Base-by-base conservation (phyloP, 495 filamentous ascomycete species). In the Friedmanniomyces simplex region DNA sequence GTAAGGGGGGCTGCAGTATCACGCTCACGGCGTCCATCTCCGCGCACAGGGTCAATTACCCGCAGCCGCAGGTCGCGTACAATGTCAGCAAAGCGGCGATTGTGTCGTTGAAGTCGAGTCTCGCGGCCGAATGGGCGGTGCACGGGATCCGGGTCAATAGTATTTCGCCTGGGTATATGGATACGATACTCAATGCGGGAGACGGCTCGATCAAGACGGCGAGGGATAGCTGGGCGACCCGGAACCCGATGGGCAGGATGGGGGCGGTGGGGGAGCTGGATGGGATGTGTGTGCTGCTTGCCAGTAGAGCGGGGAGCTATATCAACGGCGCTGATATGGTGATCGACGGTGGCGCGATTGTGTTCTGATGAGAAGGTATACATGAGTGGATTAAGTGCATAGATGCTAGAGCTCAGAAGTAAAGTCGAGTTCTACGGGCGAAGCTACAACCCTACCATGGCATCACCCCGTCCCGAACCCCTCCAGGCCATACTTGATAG, bases 151-250 rank as follows among this genome's bases (percentile, higher is more conserved):
- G 84, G n/a, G 81, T 85, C 2, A 91, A 90, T 58, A 80, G 74
- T 25, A 74, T 91, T 14, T 80, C 74, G 24, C 86, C 87, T 0
- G 86, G 86, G 4, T 89, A 90, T 64, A 90, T 89, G 83, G 82
- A 89, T 64, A 91, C 86, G 0, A 79, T 88, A n/a, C 65, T 89
- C 53, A 89, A 88, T 63, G 82, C 82, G 56, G 84, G 84, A 0
- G 75, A 77, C 0, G 78, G 77, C 1, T 45, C 46, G 6, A 61
- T 88, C 46, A 75, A 73, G 5, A 74, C 74, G 18, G 78, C 74
- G 37, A 73, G 77, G 59, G 69, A 66, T 49, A 73, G 77, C 4
- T 88, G 84, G 84, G 70, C 71, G 26, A 71, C 70, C n/a, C 68
- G 83, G 36, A 81, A 84, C 67, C 84, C 85, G 12, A 76, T 82